Conservation (phyloP, 2,329 filamentous ascomycete genomes). For the Anthostomella pinea region DNA sequence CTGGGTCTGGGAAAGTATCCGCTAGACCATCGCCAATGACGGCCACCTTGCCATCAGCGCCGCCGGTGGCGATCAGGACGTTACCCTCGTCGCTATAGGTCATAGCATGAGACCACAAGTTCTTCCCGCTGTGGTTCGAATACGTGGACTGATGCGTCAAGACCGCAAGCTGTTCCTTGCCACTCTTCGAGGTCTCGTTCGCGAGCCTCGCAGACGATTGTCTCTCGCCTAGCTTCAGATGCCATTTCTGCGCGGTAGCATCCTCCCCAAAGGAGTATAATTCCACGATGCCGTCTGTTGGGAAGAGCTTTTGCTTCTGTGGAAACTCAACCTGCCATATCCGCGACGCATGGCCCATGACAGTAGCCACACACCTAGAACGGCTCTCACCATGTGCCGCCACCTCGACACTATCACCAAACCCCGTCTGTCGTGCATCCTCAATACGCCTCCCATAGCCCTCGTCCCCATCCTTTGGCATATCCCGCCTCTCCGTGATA, state of each 20-base stretch:
- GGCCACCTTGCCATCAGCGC: slow-evolving; percentile 72
- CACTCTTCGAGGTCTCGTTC: not conserved
- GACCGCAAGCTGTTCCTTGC: slow-evolving; percentile 8
- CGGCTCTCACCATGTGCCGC: slow-evolving; percentile 28
- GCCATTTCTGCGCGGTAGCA: slow-evolving; percentile 72
- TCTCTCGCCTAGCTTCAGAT: slow-evolving; percentile 39
- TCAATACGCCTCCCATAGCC: slow-evolving; percentile 25
- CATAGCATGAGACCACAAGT: slow-evolving; percentile 75
- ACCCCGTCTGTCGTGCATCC: slow-evolving; percentile 59
- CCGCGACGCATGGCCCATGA: slow-evolving; percentile 82
- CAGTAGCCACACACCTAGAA: slow-evolving; percentile 58
- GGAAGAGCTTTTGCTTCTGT: slow-evolving; percentile 19
- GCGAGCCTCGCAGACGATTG: not conserved
- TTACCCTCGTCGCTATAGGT: slow-evolving; percentile 29
- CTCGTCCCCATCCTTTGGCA: slow-evolving; percentile 28
- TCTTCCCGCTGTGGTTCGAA: slow-evolving; percentile 76
- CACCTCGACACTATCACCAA: slow-evolving; percentile 43
- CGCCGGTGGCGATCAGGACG: slow-evolving; percentile 66
- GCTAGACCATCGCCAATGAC: slow-evolving; percentile 34
- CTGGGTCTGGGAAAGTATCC: not conserved
- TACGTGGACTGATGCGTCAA: slow-evolving; percentile 55
- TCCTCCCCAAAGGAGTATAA: slow-evolving; percentile 85
- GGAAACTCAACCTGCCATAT: slow-evolving; percentile 85
- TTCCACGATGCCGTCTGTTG: slow-evolving; percentile 34
- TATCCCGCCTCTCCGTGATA: slow-evolving; percentile 54